Evolutionary conservation across 1,284 basidiomycete genomes (phyloP).

Genomic region (Anthracocystis setariae): DNA sequence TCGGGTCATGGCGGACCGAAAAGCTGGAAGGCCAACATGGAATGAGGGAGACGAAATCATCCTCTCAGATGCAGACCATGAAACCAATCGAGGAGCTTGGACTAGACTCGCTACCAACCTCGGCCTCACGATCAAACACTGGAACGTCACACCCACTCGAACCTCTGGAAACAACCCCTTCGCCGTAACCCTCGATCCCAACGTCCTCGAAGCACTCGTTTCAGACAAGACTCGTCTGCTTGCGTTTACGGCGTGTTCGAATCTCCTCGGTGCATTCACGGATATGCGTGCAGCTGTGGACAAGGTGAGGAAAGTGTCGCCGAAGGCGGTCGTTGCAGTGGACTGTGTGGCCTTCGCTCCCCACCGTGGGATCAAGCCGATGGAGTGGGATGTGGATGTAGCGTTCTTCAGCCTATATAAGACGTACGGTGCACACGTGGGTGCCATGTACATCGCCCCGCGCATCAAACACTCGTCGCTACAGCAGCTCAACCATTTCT

Average conservation of each 20-base stretch:
- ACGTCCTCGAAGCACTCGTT: slow-evolving; percentile 75
- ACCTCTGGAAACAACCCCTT: slow-evolving; percentile 70
- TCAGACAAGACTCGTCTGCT: slow-evolving; percentile 76
- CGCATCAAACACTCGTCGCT: slow-evolving; percentile 72
- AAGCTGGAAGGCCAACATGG: slow-evolving; percentile 74
- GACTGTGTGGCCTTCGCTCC: slow-evolving; percentile 84
- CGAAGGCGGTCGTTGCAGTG: slow-evolving; percentile 73
- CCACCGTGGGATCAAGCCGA: slow-evolving; percentile 76
- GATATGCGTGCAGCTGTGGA: slow-evolving; percentile 69
- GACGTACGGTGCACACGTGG: slow-evolving; percentile 80
- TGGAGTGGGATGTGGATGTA: slow-evolving; percentile 74
- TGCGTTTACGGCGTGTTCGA: slow-evolving; percentile 80
- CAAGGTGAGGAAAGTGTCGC: slow-evolving; percentile 71
- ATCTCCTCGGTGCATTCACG: slow-evolving; percentile 77
- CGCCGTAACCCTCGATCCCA: slow-evolving; percentile 73
- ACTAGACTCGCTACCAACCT: slow-evolving; percentile 76
- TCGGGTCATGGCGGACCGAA: slow-evolving; percentile 9
- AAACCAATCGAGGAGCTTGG: slow-evolving; percentile 84
- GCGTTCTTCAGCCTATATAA: slow-evolving; percentile 80
- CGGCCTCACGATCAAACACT: slow-evolving; percentile 73
- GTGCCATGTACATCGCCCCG: slow-evolving; percentile 75
- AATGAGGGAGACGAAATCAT: slow-evolving; percentile 78
- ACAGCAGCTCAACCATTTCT: slow-evolving; percentile 76
- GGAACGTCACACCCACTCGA: slow-evolving; percentile 71
- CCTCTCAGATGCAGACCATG: slow-evolving; percentile 77